Conservation (phyloP, 148 eudicot genomes). For the Arctostaphylos glauca region DNA sequence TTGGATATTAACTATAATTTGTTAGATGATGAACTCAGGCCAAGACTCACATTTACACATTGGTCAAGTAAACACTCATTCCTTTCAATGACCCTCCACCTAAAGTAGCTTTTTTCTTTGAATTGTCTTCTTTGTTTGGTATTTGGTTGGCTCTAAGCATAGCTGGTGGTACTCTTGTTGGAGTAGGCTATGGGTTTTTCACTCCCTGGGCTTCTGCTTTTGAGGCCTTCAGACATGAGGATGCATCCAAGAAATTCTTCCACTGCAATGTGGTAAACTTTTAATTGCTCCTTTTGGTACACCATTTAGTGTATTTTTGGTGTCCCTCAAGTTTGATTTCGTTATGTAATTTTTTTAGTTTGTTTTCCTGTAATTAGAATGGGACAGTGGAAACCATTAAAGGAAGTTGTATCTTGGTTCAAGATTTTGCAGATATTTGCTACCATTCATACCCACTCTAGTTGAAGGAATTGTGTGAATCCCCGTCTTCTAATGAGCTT, state of each 20-base stretch:
- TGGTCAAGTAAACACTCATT: slow-evolving; percentile 58
- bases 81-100: slow-evolving; percentile 65
- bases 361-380: slow-evolving; percentile 45
- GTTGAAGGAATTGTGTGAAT: slow-evolving; percentile 70
- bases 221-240: too few species aligned
- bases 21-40: too few species aligned
- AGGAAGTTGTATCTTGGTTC: slow-evolving; percentile 84
- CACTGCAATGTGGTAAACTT: too few species aligned
- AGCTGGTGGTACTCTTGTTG: slow-evolving; percentile 77
- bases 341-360: too few species aligned
- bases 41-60: slow-evolving; percentile 69
- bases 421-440: slow-evolving; percentile 85
- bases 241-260: too few species aligned
- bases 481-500: slow-evolving; percentile 44
- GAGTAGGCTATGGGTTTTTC: slow-evolving; percentile 93
- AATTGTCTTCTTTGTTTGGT: slow-evolving; percentile 72
- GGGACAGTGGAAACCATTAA: slow-evolving; percentile 86
- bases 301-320: too few species aligned
- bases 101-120: slow-evolving; percentile 71
- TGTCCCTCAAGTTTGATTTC: too few species aligned
- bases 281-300: too few species aligned
- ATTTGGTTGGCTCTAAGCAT: slow-evolving; percentile 82
- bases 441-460: slow-evolving; percentile 72
- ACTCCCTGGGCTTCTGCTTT: slow-evolving; percentile 85
- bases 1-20: too few species aligned